Evolutionary conservation across 192 early-diverging fungal species (phyloP), one percentile per base, ranked within the genome.

Genomic region (Diversispora eburnea): DNA sequence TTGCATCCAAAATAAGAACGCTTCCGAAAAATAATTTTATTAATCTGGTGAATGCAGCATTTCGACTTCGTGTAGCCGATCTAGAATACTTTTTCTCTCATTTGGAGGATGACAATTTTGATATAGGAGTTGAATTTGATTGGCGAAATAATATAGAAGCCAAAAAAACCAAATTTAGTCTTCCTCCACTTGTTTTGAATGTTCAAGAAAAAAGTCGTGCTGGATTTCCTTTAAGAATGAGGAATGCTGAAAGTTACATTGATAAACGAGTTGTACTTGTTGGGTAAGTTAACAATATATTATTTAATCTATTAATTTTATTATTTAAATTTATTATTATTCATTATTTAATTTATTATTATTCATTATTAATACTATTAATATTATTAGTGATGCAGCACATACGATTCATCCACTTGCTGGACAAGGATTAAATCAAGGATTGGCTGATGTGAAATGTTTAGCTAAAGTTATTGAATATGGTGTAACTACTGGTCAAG

Each of bases 361-460:
- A 33, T 33, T 33, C 25, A 33, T 33, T 33, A 33, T 33, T 33
- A 33, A 33, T 33, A 33, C 25, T 33, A 33, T 33, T 33, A 33
- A 33, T 33, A 33, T 33, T 33, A 33, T 33, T 75, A 91, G 91
- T 6, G 97, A 99, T 79, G 95, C 97, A 20, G 97, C 96, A 20
- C 97, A 99, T 78, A 87, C 92, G 1, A 89, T 97, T 57, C 96
- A 99, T 76, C 97, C 97, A 45, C 85, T 98, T 68, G 97, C 95
- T 8, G 97, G 97, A 5, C 97, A 97, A 81, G 97, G 97, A 10
- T 82, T 99, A 39, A 99, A 99, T 80, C 87, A 97, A 78, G 97
- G 96, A 3, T 76, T 99, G 4, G 84, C 88, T 15, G 97, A 99
- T 79, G 92, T 92, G 0, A 84, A 91, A 75, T 82, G 85, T 49